Percentiles rank a stretch among this genome's conserved stretches.
phyloP scores from a whole-genome alignment of 2,329 filamentous ascomycete genomes.

The Aureobasidium sp. region DNA sequence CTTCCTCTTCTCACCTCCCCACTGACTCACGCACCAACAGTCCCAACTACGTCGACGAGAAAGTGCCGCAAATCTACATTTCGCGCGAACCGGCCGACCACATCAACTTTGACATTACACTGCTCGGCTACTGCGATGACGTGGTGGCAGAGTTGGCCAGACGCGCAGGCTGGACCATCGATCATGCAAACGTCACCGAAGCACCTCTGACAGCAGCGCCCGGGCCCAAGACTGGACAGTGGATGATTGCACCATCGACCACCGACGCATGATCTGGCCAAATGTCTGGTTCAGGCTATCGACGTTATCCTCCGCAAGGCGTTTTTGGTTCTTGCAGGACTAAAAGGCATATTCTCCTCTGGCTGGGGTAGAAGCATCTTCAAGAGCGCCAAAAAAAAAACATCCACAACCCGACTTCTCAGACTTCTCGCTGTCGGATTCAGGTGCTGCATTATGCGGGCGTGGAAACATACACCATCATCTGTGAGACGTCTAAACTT shows the following conservation, averaged over 20 bases:
- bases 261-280: not conserved
- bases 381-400: too few relatives aligned
- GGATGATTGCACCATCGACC: not conserved
- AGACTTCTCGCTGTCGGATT: too few relatives aligned
- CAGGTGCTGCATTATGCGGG: too few relatives aligned
- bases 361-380: too few relatives aligned
- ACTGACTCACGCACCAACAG: not conserved
- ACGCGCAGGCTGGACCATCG: constrained; percentile 69
- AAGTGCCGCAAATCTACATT: constrained; percentile 31
- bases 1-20: not conserved
- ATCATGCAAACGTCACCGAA: constrained; percentile 14
- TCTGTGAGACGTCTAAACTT: too few relatives aligned
- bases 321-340: not conserved
- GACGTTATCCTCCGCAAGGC: not conserved
- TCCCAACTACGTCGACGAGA: constrained; percentile 26
- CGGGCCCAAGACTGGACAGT: not conserved
- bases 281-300: not conserved
- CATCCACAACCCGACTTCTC: too few relatives aligned
- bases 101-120: constrained; percentile 92
- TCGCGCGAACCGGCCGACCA: constrained; percentile 62
- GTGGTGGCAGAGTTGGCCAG: constrained; percentile 81
- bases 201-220: not conserved
- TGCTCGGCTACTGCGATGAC: constrained; percentile 91
- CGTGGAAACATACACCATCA: too few relatives aligned
- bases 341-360: too few relatives aligned